phyloP scores from a whole-genome alignment of 495 filamentous ascomycete species.

The Podospora pseudoanserina region DNA sequence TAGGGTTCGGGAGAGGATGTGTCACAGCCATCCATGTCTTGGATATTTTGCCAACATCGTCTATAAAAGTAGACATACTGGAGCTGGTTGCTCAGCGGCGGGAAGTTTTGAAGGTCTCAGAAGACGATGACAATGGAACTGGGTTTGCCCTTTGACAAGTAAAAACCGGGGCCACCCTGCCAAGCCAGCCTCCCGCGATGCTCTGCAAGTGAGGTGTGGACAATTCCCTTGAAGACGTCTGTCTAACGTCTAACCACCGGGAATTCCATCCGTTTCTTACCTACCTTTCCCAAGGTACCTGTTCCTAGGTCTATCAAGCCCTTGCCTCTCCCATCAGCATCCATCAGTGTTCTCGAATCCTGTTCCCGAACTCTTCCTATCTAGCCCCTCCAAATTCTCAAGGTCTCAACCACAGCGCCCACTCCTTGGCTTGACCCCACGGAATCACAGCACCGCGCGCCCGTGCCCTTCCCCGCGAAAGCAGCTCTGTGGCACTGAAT shows the following conservation, averaged over 20 bases:
- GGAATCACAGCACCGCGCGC: background rate
- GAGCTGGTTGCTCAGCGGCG: background rate
- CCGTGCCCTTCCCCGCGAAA: conserved; percentile 10
- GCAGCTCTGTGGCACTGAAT: conserved; percentile 10
- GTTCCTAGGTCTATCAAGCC: background rate
- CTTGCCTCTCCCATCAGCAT: background rate
- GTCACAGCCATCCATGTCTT: background rate
- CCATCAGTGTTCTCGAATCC: background rate
- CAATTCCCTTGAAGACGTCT: conserved; percentile 1
- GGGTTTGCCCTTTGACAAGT: background rate
- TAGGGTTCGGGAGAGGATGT: background rate
- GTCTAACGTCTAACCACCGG: conserved; percentile 7
- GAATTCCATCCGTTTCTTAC: background rate
- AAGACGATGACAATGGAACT: background rate
- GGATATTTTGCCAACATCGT: background rate
- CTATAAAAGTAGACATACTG: background rate
- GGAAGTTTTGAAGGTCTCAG: background rate
- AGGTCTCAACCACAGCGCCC: background rate
- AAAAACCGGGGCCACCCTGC: background rate
- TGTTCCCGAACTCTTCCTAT: background rate
- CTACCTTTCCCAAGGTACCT: background rate
- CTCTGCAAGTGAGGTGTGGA: conserved; percentile 2
- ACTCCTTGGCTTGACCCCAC: background rate
- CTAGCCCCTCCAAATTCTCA: background rate
- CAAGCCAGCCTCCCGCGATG: background rate